Evolutionary conservation across 345 rosid species (phyloP).

Genomic region (Garcia nutans): DNA sequence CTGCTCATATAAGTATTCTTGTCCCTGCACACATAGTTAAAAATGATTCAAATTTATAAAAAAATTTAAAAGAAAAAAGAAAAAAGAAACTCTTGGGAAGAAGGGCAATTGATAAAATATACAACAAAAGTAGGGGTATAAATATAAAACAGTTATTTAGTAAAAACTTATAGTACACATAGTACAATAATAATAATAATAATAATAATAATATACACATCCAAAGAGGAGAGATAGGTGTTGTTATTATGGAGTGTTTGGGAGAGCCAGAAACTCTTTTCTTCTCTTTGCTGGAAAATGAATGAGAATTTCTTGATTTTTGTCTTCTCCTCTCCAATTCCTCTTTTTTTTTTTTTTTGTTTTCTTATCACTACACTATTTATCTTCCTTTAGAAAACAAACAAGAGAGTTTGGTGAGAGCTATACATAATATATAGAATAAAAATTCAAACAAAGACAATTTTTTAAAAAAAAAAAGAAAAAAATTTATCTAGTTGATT

Average conservation of each 20-base stretch:
- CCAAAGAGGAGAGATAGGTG: conserved; percentile 25
- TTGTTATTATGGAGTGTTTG: not conserved
- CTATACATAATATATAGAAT: not conserved
- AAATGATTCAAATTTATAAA: too few species aligned
- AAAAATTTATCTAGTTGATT: not conserved
- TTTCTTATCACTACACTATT: conserved; percentile 4
- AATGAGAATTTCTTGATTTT: conserved; percentile 40
- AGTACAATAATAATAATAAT: not conserved
- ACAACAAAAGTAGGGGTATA: conserved; percentile 19
- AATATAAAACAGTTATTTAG: not conserved
- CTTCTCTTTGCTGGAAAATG: conserved; percentile 26
- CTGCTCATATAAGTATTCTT: too few species aligned
- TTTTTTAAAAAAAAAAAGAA: too few species aligned
- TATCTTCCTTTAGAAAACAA: conserved; percentile 14
- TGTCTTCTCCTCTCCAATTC: conserved; percentile 32
- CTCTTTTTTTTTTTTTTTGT: conserved; percentile 14
- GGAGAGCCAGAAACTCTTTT: conserved; percentile 6
- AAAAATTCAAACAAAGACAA: not conserved
- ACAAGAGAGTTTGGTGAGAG: conserved; percentile 23
- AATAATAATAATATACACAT: conserved; percentile 12
- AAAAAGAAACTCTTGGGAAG: not conserved
- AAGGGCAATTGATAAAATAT: conserved; percentile 19
- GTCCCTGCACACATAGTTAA: too few species aligned
- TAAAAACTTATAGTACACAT: too few species aligned
- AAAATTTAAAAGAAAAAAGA: too few species aligned